These are phyloP conservation scores for Taiozyma sp. DNA, from an alignment of 1,139 yeast species.

Conservation along the genomic window DNA sequence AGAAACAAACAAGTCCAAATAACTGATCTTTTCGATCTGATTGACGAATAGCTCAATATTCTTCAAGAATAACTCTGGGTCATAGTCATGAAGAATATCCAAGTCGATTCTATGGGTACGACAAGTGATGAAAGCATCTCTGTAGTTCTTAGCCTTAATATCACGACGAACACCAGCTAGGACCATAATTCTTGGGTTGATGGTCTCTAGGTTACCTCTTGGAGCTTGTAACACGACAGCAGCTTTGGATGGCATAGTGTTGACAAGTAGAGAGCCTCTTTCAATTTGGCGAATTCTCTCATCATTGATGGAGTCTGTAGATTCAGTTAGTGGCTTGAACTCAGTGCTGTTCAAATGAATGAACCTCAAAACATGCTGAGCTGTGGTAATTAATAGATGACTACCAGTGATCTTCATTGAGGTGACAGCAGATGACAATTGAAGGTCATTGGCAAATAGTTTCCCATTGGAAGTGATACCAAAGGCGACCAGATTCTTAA, in stretches of 20 bases:
- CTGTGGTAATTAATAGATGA: constrained; percentile 79
- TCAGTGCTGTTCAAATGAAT: constrained; percentile 55
- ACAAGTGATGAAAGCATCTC: constrained; percentile 73
- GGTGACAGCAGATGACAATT: constrained; percentile 74
- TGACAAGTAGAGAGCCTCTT: constrained; percentile 78
- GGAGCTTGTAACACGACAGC: constrained; percentile 90
- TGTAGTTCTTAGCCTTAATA: constrained; percentile 53
- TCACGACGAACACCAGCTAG: constrained; percentile 72
- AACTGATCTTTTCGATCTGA: constrained; percentile 67
- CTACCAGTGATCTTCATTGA: constrained; percentile 71
- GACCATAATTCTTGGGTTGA: constrained; percentile 90
- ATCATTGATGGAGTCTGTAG: constrained; percentile 40
- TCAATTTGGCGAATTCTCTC: constrained; percentile 88
- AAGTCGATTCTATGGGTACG: constrained; percentile 89
- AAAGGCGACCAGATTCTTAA: constrained; percentile 40
- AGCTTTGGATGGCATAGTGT: constrained; percentile 77
- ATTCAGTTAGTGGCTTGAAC: constrained; percentile 31
- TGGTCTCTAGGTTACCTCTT: constrained; percentile 92
- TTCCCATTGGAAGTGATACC: constrained; percentile 75
- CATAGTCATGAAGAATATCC: constrained; percentile 85
- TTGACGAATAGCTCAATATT: constrained; percentile 66
- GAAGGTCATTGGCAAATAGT: constrained; percentile 56
- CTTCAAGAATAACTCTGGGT: constrained; percentile 58
- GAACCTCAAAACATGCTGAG: constrained; percentile 79
- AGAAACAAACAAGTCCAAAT: constrained; percentile 81